These are phyloP conservation scores for Stentor roeselii DNA, from an alignment of 73 alveolate species.

Conservation along the genomic window DNA sequence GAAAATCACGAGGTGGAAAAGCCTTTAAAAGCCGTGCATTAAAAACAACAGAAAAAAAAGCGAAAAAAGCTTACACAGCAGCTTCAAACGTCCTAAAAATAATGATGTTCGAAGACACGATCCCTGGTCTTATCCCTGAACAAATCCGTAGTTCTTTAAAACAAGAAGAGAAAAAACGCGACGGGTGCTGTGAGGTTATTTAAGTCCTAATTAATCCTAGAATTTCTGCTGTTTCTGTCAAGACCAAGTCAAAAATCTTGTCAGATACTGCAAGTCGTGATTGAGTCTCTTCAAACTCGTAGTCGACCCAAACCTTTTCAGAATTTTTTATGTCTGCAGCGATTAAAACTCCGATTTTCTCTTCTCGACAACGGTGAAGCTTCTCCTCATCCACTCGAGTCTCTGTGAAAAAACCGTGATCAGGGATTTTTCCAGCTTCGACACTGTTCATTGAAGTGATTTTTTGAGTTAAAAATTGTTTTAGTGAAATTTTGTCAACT, in stretches of 20 bases:
- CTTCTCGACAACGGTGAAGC: slow-evolving; percentile 44
- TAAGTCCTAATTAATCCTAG: no score
- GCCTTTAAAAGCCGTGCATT: neutral
- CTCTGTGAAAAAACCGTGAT: neutral
- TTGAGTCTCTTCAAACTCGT: slow-evolving; percentile 56
- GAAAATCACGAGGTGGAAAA: neutral
- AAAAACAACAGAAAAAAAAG: neutral
- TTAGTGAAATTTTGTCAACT: neutral
- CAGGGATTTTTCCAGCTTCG: neutral
- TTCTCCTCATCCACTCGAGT: slow-evolving; percentile 28
- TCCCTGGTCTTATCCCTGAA: neutral
- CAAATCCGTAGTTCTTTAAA: neutral
- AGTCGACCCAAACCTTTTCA: slow-evolving; percentile 53
- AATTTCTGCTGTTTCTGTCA: no score
- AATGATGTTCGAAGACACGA: neutral
- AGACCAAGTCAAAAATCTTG: slow-evolving; percentile 36
- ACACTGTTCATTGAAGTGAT: neutral
- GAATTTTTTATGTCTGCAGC: slow-evolving; percentile 43
- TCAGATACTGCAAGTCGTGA: slow-evolving; percentile 44
- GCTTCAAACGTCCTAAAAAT: neutral
- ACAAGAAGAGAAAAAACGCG: neutral
- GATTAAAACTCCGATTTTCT: slow-evolving; percentile 42
- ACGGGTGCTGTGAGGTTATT: neutral
- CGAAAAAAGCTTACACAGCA: neutral
- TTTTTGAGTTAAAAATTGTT: neutral